Evolutionary conservation across 78 protist genomes (phyloP).

Genomic region (Salpingoeca rosetta): DNA sequence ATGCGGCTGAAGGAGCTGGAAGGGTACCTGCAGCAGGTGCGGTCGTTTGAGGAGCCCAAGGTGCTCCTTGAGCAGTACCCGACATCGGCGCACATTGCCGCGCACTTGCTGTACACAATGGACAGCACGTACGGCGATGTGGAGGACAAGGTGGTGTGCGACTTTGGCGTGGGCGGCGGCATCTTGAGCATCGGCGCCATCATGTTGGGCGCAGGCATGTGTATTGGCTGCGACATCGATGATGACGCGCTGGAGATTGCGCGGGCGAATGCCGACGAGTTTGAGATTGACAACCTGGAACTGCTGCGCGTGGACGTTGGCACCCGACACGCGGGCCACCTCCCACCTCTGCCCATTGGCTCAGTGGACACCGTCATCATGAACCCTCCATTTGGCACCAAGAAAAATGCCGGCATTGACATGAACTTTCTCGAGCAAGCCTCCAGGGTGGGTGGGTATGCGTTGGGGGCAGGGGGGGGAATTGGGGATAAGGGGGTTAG

Average conservation of each 20-base stretch:
- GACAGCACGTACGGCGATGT: conserved; percentile 27
- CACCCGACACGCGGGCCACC: background rate
- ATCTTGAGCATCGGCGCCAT: conserved; percentile 38
- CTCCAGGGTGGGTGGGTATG: conserved; percentile 9
- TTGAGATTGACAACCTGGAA: conserved; percentile 14
- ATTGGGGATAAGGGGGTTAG: too few relatives aligned
- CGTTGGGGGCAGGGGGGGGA: too few relatives aligned
- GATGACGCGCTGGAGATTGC: conserved; percentile 37
- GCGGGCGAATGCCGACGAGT: conserved; percentile 16
- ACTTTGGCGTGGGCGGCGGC: conserved; percentile 56
- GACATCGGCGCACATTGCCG: conserved; percentile 49
- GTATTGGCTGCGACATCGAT: conserved; percentile 49
- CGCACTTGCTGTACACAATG: conserved; percentile 7
- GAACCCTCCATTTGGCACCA: conserved; percentile 76
- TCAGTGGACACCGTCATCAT: conserved; percentile 45
- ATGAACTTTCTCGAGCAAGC: conserved; percentile 35
- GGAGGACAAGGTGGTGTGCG: conserved; percentile 30
- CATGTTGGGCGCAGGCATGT: conserved; percentile 28
- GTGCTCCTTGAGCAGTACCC: conserved; percentile 58
- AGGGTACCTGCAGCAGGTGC: conserved; percentile 7
- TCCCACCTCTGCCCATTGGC: background rate
- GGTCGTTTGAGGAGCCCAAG: conserved; percentile 13
- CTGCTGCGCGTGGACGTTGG: background rate
- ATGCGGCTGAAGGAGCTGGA: conserved; percentile 28
- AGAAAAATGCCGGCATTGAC: conserved; percentile 40